These are phyloP conservation scores for Aaosphaeria pasadenensis DNA, from an alignment of 2,329 filamentous ascomycete genomes.

Conservation along the genomic window DNA sequence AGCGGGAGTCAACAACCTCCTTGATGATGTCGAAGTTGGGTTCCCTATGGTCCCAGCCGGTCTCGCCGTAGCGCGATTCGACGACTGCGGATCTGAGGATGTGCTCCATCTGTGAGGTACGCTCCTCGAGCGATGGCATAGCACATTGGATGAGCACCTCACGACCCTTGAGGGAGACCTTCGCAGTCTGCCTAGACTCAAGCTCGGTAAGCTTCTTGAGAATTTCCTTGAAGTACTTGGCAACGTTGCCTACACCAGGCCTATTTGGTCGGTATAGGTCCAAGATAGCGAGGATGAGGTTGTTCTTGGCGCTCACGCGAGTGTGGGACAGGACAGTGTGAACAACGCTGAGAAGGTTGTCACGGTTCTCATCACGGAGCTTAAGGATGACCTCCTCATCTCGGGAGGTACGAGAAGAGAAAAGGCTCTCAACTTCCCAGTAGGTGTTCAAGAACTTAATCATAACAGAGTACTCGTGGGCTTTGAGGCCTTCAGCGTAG, in stretches of 20 bases:
- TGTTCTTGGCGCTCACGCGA: slow-evolving; percentile 89
- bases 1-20: slow-evolving; percentile 97
- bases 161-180: slow-evolving; percentile 94
- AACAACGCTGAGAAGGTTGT: slow-evolving; percentile 80
- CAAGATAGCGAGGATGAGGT: slow-evolving; percentile 83
- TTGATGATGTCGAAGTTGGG: slow-evolving; percentile 88
- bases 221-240: slow-evolving; percentile 78
- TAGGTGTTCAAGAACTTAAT: slow-evolving; percentile 77
- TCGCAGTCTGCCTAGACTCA: slow-evolving; percentile 80
- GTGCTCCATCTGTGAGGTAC: slow-evolving; percentile 95
- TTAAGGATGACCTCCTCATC: slow-evolving; percentile 93
- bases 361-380: slow-evolving; percentile 94
- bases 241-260: slow-evolving; percentile 82
- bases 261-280: slow-evolving; percentile 95
- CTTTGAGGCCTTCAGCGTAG: slow-evolving; percentile 86
- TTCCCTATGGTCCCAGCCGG: slow-evolving; percentile 92
- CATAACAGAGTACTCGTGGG: slow-evolving; percentile 83
- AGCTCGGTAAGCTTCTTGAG: slow-evolving; percentile 88
- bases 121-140: slow-evolving; percentile 91
- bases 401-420: slow-evolving; percentile 78
- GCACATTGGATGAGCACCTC: slow-evolving; percentile 98
- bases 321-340: slow-evolving; percentile 92
- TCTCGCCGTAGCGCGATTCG: slow-evolving; percentile 96
- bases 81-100: slow-evolving; percentile 94
- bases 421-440: slow-evolving; percentile 78